phyloP scores from a whole-genome alignment of 441 rosid species.

The Gossypium schwendimanii region DNA sequence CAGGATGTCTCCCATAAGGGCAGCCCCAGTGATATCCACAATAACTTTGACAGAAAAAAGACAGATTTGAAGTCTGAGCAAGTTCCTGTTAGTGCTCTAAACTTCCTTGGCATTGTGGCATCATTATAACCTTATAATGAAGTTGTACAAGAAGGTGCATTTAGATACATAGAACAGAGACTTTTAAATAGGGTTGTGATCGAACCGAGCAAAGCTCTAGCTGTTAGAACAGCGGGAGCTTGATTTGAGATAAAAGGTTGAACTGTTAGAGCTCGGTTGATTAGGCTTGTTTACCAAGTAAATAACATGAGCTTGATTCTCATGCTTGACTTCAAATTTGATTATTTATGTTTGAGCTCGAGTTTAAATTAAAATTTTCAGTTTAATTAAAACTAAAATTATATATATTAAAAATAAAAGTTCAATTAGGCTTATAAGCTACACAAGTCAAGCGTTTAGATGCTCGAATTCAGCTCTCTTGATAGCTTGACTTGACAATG shows the following conservation, averaged over 20 bases:
- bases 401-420: background rate
- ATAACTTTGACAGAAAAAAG: constrained; percentile 19
- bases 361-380: background rate
- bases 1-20: constrained; percentile 16
- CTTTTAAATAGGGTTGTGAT: background rate
- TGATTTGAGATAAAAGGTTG: background rate
- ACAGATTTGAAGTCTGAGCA: constrained; percentile 19
- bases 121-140: background rate
- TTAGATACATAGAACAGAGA: background rate
- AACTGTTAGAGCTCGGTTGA: background rate
- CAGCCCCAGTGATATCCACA: background rate
- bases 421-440: background rate
- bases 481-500: background rate
- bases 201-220: background rate
- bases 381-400: background rate
- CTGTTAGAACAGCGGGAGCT: background rate
- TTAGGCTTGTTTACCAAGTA: background rate
- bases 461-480: background rate
- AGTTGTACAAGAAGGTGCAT: background rate
- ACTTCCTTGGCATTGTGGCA: background rate
- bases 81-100: constrained; percentile 29
- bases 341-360: background rate
- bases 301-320: background rate
- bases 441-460: background rate
- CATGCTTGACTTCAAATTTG: background rate